Evolutionary conservation across 2,329 filamentous ascomycete genomes (phyloP).

Genomic region (Nectriaceae sp.): DNA sequence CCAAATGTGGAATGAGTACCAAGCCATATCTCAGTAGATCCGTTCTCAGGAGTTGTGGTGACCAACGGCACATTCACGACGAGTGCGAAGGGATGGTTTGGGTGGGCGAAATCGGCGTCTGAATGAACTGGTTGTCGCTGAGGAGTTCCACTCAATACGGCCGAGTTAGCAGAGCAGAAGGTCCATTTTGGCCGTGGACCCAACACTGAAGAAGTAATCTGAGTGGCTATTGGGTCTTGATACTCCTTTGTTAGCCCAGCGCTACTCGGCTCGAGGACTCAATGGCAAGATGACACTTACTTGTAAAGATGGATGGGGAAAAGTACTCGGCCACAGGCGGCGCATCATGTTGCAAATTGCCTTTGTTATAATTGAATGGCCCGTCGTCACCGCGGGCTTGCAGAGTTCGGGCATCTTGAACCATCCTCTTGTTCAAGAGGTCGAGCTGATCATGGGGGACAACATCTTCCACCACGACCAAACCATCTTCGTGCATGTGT

Average conservation of each 20-base stretch:
- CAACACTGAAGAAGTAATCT: conserved; percentile 56
- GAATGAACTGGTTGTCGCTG: conserved; percentile 58
- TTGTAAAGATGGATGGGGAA: conserved; percentile 53
- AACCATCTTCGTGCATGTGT: conserved; percentile 52
- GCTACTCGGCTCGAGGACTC: not conserved
- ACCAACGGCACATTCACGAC: conserved; percentile 57
- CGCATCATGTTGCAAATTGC: conserved; percentile 63
- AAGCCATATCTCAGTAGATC: conserved; percentile 61
- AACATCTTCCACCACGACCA: conserved; percentile 57
- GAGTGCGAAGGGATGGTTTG: conserved; percentile 54
- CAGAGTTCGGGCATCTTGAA: conserved; percentile 54
- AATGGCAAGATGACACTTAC: conserved; percentile 35
- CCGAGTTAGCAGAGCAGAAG: conserved; percentile 59
- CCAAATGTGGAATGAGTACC: conserved; percentile 48
- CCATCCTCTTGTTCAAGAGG: conserved; percentile 59
- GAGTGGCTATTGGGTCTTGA: conserved; percentile 54
- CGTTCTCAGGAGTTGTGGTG: conserved; percentile 52
- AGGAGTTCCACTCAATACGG: conserved; percentile 39
- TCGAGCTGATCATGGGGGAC: conserved; percentile 55
- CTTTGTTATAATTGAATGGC: conserved; percentile 64
- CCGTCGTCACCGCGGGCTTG: conserved; percentile 53
- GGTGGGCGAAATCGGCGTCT: conserved; percentile 60
- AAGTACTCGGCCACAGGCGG: conserved; percentile 53
- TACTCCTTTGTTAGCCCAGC: conserved; percentile 2
- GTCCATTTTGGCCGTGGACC: conserved; percentile 57